phyloP scores from a whole-genome alignment of 2,329 filamentous ascomycete genomes.

The Neofusicoccum sp. region DNA sequence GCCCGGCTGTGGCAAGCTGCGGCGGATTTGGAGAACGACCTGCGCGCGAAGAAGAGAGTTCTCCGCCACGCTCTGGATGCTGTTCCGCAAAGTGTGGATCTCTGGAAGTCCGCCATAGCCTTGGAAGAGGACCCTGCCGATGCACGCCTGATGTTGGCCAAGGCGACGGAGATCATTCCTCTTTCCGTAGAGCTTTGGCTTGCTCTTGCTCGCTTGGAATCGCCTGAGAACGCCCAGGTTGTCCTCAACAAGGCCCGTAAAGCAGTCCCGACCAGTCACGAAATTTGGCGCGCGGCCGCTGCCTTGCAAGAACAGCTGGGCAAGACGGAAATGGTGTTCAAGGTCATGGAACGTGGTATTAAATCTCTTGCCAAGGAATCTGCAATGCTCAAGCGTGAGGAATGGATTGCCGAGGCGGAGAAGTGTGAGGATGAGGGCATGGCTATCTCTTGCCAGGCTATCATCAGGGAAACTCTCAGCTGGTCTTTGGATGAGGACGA shows the following conservation, averaged over 20 bases:
- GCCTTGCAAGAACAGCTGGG: conserved; percentile 89
- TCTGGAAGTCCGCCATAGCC: conserved; percentile 99
- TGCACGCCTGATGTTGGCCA: conserved; percentile 84
- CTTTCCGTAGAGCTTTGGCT: conserved; percentile 94
- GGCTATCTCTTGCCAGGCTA: conserved; percentile 80
- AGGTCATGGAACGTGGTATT: conserved; percentile 92
- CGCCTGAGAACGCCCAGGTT: conserved; percentile 87
- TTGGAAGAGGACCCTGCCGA: conserved; percentile 88
- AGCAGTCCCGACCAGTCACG: conserved; percentile 87
- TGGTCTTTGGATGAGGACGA: conserved; percentile 96
- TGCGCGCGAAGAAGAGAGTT: conserved; percentile 87
- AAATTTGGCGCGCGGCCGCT: conserved; percentile 95
- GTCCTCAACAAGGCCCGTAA: conserved; percentile 95
- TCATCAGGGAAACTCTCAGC: conserved; percentile 89
- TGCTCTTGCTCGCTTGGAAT: conserved; percentile 85
- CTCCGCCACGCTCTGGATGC: conserved; percentile 89
- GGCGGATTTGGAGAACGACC: conserved; percentile 85
- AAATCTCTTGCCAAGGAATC: conserved; percentile 86
- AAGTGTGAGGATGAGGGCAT: conserved; percentile 93
- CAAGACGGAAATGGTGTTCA: conserved; percentile 71
- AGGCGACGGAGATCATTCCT: conserved; percentile 93
- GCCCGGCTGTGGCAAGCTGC: conserved; percentile 93
- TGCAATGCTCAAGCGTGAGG: conserved; percentile 95
- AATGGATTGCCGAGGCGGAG: conserved; percentile 95
- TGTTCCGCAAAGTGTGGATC: conserved; percentile 87